These are phyloP conservation scores for Boletus tomentosulus DNA, from an alignment of 768 basidiomycete genomes.

Conservation along the genomic window DNA sequence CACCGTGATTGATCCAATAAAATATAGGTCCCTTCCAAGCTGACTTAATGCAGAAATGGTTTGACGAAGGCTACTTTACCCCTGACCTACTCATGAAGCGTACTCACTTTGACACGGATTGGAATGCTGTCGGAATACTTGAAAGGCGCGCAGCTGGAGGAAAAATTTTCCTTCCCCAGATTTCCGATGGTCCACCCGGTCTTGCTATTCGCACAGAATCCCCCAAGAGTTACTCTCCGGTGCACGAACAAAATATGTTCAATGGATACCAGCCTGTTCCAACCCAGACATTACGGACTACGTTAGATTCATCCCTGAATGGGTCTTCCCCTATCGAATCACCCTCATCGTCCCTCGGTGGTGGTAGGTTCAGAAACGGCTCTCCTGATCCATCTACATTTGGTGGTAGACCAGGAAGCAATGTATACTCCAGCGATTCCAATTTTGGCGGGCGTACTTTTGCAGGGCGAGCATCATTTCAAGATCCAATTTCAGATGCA, in stretches of 20 bases:
- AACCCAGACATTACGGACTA: slow-evolving; percentile 53
- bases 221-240: slow-evolving; percentile 40
- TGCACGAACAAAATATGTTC: slow-evolving; percentile 36
- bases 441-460: slow-evolving; percentile 32
- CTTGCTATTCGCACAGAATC: slow-evolving; percentile 47
- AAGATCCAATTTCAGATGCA: slow-evolving; percentile 40
- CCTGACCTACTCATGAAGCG: slow-evolving; percentile 82
- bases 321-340: slow-evolving; percentile 61
- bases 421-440: slow-evolving; percentile 37
- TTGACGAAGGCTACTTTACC: slow-evolving; percentile 84
- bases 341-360: slow-evolving; percentile 68
- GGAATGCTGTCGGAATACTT: slow-evolving; percentile 62
- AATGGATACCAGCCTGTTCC: slow-evolving; percentile 66
- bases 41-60: slow-evolving; percentile 92
- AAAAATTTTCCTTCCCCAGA: slow-evolving; percentile 62
- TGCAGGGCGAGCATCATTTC: slow-evolving; percentile 35
- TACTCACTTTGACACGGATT: slow-evolving; percentile 61
- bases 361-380: slow-evolving; percentile 55
- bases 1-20: slow-evolving; percentile 1
- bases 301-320: slow-evolving; percentile 58
- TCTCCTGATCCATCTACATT: slow-evolving; percentile 68
- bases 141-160: slow-evolving; percentile 46
- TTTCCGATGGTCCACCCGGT: slow-evolving; percentile 48
- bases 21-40: slow-evolving; percentile 81
- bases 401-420: slow-evolving; percentile 41